Percentiles rank a stretch among this genome's conserved stretches.
Conservation (phyloP, 208 protist species). For the Zelonia costaricensis region DNA sequence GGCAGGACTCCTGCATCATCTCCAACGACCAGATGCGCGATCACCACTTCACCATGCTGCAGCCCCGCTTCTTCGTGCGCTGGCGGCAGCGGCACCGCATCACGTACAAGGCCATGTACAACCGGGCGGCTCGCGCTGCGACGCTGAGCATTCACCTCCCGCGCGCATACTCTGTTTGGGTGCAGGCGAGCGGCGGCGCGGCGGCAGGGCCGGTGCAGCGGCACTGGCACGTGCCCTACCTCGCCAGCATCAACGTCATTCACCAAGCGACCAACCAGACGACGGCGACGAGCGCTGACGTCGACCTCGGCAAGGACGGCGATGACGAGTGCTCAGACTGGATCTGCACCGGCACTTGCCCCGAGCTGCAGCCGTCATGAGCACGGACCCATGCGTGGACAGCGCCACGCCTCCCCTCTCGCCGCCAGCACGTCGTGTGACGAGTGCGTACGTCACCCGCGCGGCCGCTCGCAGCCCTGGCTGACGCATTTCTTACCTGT, state of each 20-base stretch:
- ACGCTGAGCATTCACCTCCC: slow-evolving; percentile 45
- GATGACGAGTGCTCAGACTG: slow-evolving; percentile 80
- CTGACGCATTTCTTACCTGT: no score
- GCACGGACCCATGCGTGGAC: no score
- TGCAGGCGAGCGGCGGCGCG: slow-evolving; percentile 46
- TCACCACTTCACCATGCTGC: slow-evolving; percentile 81
- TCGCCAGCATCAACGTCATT: slow-evolving; percentile 50
- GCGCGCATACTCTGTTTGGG: slow-evolving; percentile 72
- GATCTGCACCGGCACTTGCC: slow-evolving; percentile 57
- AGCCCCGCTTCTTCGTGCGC: slow-evolving; percentile 74
- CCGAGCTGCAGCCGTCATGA: no score
- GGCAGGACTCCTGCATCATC: slow-evolving; percentile 53
- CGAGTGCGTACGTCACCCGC: no score
- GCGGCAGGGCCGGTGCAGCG: neutral
- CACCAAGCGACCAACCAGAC: slow-evolving; percentile 76
- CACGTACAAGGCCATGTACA: slow-evolving; percentile 70
- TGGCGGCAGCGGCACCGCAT: slow-evolving; percentile 86
- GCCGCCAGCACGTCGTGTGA: no score
- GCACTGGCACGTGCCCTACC: slow-evolving; percentile 85
- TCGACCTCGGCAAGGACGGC: slow-evolving; percentile 74
- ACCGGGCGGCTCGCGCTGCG: slow-evolving; percentile 26
- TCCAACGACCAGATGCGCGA: slow-evolving; percentile 90
- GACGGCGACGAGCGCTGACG: slow-evolving; percentile 34
- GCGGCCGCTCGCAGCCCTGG: no score
- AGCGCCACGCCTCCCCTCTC: no score